Conservation (phyloP, 352 stramenopile species). For the Phytopythium litorale region DNA sequence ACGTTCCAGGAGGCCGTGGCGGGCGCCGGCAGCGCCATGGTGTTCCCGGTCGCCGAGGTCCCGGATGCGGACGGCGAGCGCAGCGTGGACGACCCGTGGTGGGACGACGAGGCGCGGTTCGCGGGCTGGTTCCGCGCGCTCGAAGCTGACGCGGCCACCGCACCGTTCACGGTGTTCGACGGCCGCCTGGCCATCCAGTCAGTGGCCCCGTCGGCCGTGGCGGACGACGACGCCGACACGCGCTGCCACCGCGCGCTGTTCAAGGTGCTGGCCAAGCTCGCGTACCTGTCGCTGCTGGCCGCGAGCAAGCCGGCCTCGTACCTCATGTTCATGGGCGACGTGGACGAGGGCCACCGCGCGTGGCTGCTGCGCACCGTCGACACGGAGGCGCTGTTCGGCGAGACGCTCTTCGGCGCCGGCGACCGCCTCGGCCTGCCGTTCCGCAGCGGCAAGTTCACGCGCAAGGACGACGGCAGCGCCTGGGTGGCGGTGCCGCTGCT, state of each 20-base stretch:
- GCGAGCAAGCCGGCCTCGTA: constrained; percentile 33
- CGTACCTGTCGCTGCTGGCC: constrained; percentile 30
- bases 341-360: constrained; percentile 21
- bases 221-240: constrained; percentile 20
- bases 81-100: constrained; percentile 14
- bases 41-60: constrained; percentile 25
- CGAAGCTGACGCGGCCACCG: constrained; percentile 9
- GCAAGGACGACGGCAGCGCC: constrained; percentile 40
- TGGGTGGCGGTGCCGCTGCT: constrained; percentile 36
- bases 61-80: background rate
- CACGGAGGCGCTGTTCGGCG: constrained; percentile 23
- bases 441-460: constrained; percentile 24
- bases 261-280: constrained; percentile 37
- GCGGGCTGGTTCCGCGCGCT: constrained; percentile 27
- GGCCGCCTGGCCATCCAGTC: constrained; percentile 14
- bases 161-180: constrained; percentile 29
- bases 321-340: constrained; percentile 46
- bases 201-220: background rate
- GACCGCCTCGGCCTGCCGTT: constrained; percentile 29
- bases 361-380: constrained; percentile 32
- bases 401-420: constrained; percentile 26
- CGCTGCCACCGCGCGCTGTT: constrained; percentile 43
- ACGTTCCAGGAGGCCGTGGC: constrained; percentile 33
- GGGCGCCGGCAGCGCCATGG: constrained; percentile 21
- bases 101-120: constrained; percentile 27